These are phyloP conservation scores for Lachnellula cervina DNA, from an alignment of 2,329 filamentous ascomycete species.

Conservation along the genomic window DNA sequence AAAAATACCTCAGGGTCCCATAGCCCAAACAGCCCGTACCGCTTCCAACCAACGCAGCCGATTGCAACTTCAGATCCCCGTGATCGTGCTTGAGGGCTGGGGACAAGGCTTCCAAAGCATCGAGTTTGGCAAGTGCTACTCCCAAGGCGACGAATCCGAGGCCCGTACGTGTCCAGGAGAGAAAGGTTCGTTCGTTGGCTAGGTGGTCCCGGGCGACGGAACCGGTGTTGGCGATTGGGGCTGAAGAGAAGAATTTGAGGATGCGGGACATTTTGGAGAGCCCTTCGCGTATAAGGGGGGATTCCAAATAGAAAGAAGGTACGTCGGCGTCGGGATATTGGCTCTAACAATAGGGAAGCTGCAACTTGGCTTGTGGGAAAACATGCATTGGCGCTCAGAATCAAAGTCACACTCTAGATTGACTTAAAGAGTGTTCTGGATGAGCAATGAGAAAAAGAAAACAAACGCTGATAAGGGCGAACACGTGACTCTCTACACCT, in stretches of 20 bases:
- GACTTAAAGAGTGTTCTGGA: too few species aligned
- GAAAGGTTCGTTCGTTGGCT: conserved; percentile 46
- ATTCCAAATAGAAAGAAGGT: background rate
- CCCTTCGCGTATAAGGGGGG: background rate
- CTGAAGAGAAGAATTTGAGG: conserved; percentile 15
- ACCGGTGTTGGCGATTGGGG: conserved; percentile 38
- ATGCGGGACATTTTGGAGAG: conserved; percentile 11
- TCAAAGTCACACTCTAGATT: too few species aligned
- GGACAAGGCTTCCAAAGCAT: conserved; percentile 38
- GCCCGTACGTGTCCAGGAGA: conserved; percentile 48
- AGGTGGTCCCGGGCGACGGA: conserved; percentile 46
- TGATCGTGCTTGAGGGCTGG: conserved; percentile 25
- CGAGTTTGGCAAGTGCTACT: conserved; percentile 44
- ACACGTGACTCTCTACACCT: too few species aligned
- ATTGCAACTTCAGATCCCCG: conserved; percentile 33
- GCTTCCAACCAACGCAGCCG: conserved; percentile 39
- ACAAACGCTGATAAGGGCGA: too few species aligned
- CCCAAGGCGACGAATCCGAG: conserved; percentile 48
- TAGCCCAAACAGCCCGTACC: conserved; percentile 44
- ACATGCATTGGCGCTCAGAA: too few species aligned
- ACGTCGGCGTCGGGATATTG: too few species aligned
- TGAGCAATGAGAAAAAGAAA: too few species aligned
- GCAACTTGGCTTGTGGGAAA: too few species aligned
- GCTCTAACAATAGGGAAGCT: too few species aligned
- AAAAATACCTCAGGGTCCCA: conserved; percentile 44